Percentiles rank a stretch among this genome's conserved stretches.
phyloP scores from a whole-genome alignment of 2,329 filamentous ascomycete genomes.

The Colletotrichum sp. region DNA sequence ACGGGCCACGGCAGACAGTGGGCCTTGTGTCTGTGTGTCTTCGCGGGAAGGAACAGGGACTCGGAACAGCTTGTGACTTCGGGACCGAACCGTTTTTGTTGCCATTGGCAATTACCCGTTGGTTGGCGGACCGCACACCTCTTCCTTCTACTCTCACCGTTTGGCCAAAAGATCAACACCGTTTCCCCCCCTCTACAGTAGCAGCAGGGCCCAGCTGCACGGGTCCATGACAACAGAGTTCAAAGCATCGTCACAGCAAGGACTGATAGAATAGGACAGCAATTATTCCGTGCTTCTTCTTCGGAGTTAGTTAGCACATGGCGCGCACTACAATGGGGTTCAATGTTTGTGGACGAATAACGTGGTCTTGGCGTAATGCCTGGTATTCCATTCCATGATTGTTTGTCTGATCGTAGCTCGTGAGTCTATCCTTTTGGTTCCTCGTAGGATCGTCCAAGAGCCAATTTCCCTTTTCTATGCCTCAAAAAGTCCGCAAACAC shows the following conservation, averaged over 20 bases:
- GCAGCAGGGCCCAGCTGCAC: neutral
- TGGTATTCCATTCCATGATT: slow-evolving; percentile 16
- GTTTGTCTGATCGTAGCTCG: slow-evolving; percentile 24
- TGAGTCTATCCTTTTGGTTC: slow-evolving; percentile 26
- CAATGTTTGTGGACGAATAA: neutral
- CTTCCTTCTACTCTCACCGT: neutral
- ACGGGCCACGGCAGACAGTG: neutral
- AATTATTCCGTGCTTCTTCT: neutral
- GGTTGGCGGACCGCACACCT: neutral
- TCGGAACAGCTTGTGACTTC: neutral
- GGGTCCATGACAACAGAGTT: neutral
- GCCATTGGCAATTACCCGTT: too few relatives aligned
- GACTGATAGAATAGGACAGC: neutral
- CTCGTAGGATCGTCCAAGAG: slow-evolving; percentile 14
- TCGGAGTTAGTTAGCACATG: neutral
- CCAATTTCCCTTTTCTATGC: slow-evolving; percentile 16
- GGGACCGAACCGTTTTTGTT: neutral
- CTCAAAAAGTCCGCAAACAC: slow-evolving; percentile 19
- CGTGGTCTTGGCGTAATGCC: neutral
- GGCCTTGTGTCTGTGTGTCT: neutral
- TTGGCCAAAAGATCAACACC: neutral
- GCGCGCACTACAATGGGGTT: neutral
- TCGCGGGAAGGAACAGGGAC: neutral
- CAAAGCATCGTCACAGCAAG: neutral
- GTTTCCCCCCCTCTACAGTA: neutral